Evolutionary conservation across 768 basidiomycete genomes (phyloP), one percentile per base, ranked within the genome.

Genomic region (Agrocybe chaxingu): DNA sequence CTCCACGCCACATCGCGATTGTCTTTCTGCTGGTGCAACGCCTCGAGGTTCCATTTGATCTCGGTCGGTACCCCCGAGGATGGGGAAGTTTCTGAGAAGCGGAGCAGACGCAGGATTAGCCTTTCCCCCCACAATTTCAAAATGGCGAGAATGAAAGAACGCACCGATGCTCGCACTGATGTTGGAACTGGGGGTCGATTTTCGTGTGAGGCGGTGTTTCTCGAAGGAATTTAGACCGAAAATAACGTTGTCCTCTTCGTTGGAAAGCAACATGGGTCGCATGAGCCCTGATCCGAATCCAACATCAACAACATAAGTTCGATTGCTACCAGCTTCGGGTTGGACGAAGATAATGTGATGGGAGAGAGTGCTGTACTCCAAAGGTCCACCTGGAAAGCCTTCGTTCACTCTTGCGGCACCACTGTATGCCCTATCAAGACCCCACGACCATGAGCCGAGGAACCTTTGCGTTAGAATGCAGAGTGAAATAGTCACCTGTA

Each of bases 311-410:
- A 68, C 16, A 45, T 63, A 70, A 0, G 68, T 69, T 46, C 58
- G 47, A 45, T 63, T 66, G 36, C 54, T 60, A 16, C 59, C 49
- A 12, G 19, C 35, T 13, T 52, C 57, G 1, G 68, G 69, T 39
- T 70, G 69, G 3, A 66, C 67, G 35, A 70, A 64, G 8, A 67
- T 42, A 18, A 67, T 53, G 51, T 65, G 62, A 45, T 69, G 69
- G 4, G 47, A 42, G 11, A 56, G 51, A 8, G 56, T 29, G 2
- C 54, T 51, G 33, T 57, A 68, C 1, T 32, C 45, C 2, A 52
- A 47, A 4, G 51, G 9, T 24, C 33, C 35, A n/a, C 54, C 50
- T 7, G 30, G 10, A 5, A 35, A 45, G 33, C 57, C 41, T 40
- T 39, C 51, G 45, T 68, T 69, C 8, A 67, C 63, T 10, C 67